Conservation (phyloP, 2,329 filamentous ascomycete species). For the Magnaporthales sp. region DNA sequence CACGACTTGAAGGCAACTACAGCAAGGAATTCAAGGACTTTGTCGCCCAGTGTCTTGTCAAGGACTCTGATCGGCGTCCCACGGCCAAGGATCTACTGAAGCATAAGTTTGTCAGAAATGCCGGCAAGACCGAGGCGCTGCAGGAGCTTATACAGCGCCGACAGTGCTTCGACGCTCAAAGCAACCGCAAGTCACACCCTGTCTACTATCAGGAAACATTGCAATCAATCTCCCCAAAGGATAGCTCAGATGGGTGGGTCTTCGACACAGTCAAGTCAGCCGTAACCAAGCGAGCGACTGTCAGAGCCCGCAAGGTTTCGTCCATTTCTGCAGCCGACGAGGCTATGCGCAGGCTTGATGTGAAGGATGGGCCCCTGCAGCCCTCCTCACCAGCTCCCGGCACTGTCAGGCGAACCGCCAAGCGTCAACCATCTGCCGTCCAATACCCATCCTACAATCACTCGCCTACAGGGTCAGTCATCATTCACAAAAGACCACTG, state of each 20-base stretch:
- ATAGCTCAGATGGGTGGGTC: slow-evolving; percentile 81
- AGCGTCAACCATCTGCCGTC: slow-evolving; percentile 34
- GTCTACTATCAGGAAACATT: slow-evolving; percentile 94
- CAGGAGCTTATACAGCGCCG: slow-evolving; percentile 80
- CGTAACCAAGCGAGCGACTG: slow-evolving; percentile 42
- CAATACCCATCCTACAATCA: slow-evolving; percentile 4
- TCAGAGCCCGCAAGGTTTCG: slow-evolving; percentile 46
- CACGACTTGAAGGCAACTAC: slow-evolving; percentile 76
- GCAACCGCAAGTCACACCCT: slow-evolving; percentile 58
- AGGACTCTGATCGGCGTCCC: slow-evolving; percentile 77
- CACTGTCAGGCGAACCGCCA: slow-evolving; percentile 53
- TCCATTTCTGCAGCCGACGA: slow-evolving; percentile 51
- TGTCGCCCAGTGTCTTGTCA: slow-evolving; percentile 79
- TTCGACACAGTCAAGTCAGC: slow-evolving; percentile 88
- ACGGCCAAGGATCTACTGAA: slow-evolving; percentile 80
- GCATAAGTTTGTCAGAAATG: slow-evolving; percentile 79
- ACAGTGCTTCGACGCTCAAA: slow-evolving; percentile 72
- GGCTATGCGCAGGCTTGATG: slow-evolving; percentile 48
- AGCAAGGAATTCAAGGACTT: slow-evolving; percentile 94
- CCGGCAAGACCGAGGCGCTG: slow-evolving; percentile 79
- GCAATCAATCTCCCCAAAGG: slow-evolving; percentile 55
- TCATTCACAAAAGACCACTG: slow-evolving; percentile 60
- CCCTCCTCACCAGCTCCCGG: slow-evolving; percentile 35
- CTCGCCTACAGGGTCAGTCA: slow-evolving; percentile 10
- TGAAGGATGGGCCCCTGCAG: slow-evolving; percentile 52